Base-by-base conservation (phyloP, 345 rosid species). In the Bretschneidera sinensis region DNA sequence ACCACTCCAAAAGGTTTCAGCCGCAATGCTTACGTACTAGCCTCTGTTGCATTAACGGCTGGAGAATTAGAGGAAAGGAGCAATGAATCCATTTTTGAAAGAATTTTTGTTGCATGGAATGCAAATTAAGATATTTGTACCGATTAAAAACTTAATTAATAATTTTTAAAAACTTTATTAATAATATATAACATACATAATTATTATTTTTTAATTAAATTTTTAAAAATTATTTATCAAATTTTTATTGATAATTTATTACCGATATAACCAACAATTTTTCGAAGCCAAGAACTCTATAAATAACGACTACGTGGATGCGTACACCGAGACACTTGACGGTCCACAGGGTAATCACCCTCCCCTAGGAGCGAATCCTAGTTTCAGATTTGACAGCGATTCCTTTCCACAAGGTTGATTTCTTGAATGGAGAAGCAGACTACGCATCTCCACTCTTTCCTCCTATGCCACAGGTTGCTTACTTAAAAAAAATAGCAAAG, bases 371-470 rank as follows among this genome's bases (percentile, higher is more conserved):
- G 55, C 76, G 78, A 18, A 81, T 86, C 34, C 45, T 75, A 17
- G 81, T 81, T 52, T 85, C 89, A 9, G 96, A 88, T 68, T 81
- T 89, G 96, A 79, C 96, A 31, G 75, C 84, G 62, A 83, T 81
- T 78, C 81, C 89, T n/a, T 83, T 85, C 66, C 83, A 88, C 77
- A 77, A 62, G 61, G 55, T 81, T 51, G 76, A 69, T 59, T 83
- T 85, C 57, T 66, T 76, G 2, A 24, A 58, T 4, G 76, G 78
- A 25, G 72, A 77, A 70, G 79, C 76, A 22, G 77, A 77, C n/a
- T 63, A 57, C 62, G 79, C 69, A 2, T 65, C 83, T 50, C 86
- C 96, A n/a, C 45, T 88, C 51, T 70, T 72, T 58, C 72, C 89
- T 52, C 92, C 96, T 24, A 64, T 81, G 45, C 89, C 86, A 19